These are phyloP conservation scores for Mycena crocata DNA, from an alignment of 768 basidiomycete genomes.

Conservation along the genomic window DNA sequence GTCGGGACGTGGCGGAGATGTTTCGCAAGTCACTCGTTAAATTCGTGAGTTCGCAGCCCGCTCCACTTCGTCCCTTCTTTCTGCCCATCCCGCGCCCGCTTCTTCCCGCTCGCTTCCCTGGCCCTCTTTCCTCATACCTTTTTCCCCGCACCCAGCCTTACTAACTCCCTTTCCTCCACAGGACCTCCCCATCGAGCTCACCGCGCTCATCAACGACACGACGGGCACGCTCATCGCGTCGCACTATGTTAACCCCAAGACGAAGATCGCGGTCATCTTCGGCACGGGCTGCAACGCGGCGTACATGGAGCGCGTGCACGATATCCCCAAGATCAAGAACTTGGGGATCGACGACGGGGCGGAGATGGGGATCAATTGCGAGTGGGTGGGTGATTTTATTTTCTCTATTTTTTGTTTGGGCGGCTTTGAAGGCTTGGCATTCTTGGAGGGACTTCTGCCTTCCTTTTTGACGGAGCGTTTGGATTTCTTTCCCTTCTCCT, in stretches of 20 bases:
- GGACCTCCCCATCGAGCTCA: slow-evolving; percentile 86
- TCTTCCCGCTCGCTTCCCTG: neutral
- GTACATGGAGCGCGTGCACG: slow-evolving; percentile 91
- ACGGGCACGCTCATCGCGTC: slow-evolving; percentile 98
- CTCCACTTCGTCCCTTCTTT: neutral
- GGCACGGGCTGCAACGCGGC: slow-evolving; percentile 99
- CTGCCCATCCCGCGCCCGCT: slow-evolving; percentile 1
- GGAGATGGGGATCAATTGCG: slow-evolving; percentile 96
- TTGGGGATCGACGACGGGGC: slow-evolving; percentile 73
- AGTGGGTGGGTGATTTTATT: slow-evolving; percentile 87
- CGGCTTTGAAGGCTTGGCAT: too few relatives aligned
- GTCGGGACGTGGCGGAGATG: slow-evolving; percentile 93
- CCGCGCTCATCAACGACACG: slow-evolving; percentile 96
- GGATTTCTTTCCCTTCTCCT: too few relatives aligned
- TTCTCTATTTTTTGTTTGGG: too few relatives aligned
- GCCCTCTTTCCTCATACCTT: too few relatives aligned
- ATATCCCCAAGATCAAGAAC: slow-evolving; percentile 86
- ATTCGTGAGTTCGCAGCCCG: slow-evolving; percentile 63
- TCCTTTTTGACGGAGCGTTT: too few relatives aligned
- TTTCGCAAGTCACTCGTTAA: slow-evolving; percentile 85
- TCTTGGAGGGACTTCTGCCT: too few relatives aligned
- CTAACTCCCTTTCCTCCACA: too few relatives aligned
- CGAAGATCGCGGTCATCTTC: slow-evolving; percentile 96
- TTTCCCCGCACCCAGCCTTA: too few relatives aligned
- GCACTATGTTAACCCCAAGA: slow-evolving; percentile 90